These are phyloP conservation scores for Camellia oleifera DNA, from an alignment of 179 eudicot genomes.

Conservation along the genomic window DNA sequence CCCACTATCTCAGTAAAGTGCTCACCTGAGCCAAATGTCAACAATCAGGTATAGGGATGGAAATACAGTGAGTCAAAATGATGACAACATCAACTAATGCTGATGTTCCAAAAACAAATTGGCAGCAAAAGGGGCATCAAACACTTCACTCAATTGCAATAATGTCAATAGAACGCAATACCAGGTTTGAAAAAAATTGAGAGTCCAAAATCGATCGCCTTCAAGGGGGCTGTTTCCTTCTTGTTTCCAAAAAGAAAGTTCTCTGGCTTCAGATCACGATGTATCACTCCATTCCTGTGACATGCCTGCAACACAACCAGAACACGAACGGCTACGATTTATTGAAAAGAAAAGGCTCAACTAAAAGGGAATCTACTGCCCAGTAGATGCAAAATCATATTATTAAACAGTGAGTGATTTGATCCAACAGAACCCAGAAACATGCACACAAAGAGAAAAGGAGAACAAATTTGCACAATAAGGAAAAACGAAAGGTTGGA, in stretches of 20 bases:
- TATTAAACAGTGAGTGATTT: background rate
- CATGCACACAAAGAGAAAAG: background rate
- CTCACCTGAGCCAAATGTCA: constrained; percentile 44
- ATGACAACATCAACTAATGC: background rate
- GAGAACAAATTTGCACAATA: background rate
- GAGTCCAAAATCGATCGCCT: constrained; percentile 82
- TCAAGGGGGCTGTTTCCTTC: constrained; percentile 68
- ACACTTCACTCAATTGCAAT: background rate
- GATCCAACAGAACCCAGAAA: background rate
- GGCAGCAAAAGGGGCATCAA: background rate
- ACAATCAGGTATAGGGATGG: background rate
- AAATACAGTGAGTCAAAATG: background rate
- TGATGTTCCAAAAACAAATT: background rate
- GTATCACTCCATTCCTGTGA: constrained; percentile 79
- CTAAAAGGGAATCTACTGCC: background rate
- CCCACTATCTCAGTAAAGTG: constrained; percentile 76
- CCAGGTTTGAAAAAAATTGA: constrained; percentile 81
- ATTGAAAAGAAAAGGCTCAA: background rate
- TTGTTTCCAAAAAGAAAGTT: constrained; percentile 79
- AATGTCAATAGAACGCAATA: constrained; percentile 18
- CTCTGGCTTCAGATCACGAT: constrained; percentile 88
- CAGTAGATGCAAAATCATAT: background rate
- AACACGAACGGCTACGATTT: background rate
- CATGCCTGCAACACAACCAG: constrained; percentile 44
- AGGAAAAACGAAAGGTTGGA: background rate